phyloP scores from a whole-genome alignment of 352 stramenopile genomes.

The Blastocystis sp. region DNA sequence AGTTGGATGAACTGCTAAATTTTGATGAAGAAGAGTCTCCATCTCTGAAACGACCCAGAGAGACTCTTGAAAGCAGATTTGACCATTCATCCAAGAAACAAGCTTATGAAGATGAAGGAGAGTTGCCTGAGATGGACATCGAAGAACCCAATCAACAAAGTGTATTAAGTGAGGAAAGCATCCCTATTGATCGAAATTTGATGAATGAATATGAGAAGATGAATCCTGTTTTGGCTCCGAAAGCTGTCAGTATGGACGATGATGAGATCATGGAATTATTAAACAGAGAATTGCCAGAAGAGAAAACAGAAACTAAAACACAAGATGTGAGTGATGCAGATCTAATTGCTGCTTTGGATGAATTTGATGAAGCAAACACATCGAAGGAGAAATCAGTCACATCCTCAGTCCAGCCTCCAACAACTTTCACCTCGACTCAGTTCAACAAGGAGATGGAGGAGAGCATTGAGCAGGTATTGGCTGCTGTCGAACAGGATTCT shows the following conservation, averaged over 20 bases:
- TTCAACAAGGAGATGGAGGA: not conserved
- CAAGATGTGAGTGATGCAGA: not conserved
- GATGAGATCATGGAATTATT: constrained; percentile 28
- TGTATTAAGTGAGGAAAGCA: not conserved
- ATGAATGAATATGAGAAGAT: constrained; percentile 44
- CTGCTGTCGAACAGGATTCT: not conserved
- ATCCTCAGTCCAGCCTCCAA: too few species aligned
- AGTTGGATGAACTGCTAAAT: constrained; percentile 41
- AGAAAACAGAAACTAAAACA: too few species aligned
- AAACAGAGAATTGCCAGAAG: not conserved
- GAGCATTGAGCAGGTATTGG: not conserved
- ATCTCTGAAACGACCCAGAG: not conserved
- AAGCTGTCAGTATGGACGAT: constrained; percentile 15
- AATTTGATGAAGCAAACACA: not conserved
- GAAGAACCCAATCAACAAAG: not conserved
- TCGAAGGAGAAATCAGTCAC: not conserved
- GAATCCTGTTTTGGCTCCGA: not conserved
- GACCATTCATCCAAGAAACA: not conserved
- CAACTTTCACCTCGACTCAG: not conserved
- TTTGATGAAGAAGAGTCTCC: constrained; percentile 14
- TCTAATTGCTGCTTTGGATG: not conserved
- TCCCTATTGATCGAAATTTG: not conserved
- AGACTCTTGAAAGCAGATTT: not conserved
- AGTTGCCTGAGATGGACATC: not conserved
- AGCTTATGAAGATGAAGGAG: not conserved